These are phyloP conservation scores for Mucor sp. DNA, from an alignment of 371 early-diverging fungal genomes.

Conservation along the genomic window DNA sequence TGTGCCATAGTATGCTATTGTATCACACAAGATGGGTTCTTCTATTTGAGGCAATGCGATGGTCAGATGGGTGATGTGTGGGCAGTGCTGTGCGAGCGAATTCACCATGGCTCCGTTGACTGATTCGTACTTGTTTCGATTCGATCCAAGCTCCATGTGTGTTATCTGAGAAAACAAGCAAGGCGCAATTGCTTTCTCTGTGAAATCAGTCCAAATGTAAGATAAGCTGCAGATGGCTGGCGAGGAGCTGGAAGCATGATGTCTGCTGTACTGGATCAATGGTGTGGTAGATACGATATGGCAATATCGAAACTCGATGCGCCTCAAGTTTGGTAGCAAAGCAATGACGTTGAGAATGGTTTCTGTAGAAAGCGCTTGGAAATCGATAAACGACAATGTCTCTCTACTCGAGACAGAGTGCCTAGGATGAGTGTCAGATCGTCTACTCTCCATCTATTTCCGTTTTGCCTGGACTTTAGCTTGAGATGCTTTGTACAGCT, in stretches of 20 bases:
- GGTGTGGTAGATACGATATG: slow-evolving; percentile 11
- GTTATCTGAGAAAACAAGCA: slow-evolving; percentile 5
- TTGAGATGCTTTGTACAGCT: slow-evolving; percentile 25
- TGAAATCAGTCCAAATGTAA: slow-evolving; percentile 38
- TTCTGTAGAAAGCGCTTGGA: slow-evolving; percentile 36
- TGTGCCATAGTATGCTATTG: slow-evolving; percentile 16
- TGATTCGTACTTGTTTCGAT: not conserved
- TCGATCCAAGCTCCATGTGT: slow-evolving; percentile 11
- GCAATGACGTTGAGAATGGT: slow-evolving; percentile 26
- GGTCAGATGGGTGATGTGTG: slow-evolving; percentile 14
- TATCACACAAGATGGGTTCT: slow-evolving; percentile 12
- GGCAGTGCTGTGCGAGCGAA: slow-evolving; percentile 13
- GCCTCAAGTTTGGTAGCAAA: slow-evolving; percentile 10
- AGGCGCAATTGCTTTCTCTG: slow-evolving; percentile 5
- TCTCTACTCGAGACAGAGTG: slow-evolving; percentile 10
- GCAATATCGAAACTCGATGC: slow-evolving; percentile 34
- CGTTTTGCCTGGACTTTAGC: slow-evolving; percentile 25
- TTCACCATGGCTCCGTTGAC: slow-evolving; percentile 2
- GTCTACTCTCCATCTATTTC: slow-evolving; percentile 23
- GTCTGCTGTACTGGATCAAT: not conserved
- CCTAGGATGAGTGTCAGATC: slow-evolving; percentile 17
- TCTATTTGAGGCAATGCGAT: slow-evolving; percentile 22
- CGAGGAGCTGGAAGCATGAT: too few species aligned
- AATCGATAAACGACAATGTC: slow-evolving; percentile 24
- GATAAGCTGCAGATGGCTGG: not conserved